Evolutionary conservation across 768 basidiomycete genomes (phyloP), one percentile per base, ranked within the genome.

Genomic region (Megacollybia marginata): DNA sequence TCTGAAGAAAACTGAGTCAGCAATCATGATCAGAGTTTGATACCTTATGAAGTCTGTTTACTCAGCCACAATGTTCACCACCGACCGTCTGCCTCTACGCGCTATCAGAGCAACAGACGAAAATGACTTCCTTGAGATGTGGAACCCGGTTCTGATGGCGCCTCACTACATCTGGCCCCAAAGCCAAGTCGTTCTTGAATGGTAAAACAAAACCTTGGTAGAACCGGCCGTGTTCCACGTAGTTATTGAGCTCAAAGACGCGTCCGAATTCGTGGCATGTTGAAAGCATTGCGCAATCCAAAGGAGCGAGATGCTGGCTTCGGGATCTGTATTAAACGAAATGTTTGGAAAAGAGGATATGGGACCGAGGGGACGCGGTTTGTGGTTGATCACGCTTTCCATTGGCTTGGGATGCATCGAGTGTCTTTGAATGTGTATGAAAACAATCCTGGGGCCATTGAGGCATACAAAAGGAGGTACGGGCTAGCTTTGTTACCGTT

Each of bases 401-500:
- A 52, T 33, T 49, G 53, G 28, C 44, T 65, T 38, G 61, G 55
- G 13, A 18, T 66, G 32, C 64, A 67, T 52, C 56, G 67, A n/a
- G 52, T 69, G 2, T 62, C 60, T 7, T 49, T 68, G 44, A 13
- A 10, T 13, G 58, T 65, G 1, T 47, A 52, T 20, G 58, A 55
- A 38, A 52, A 50, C 4, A 61, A 63, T 23, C 28, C 33, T 1
- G 38, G 48, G 0, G 62, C 62, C 6, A 53, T 62, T 3, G 56
- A 51, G 42, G 9, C 63, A 23, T 69, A 65, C 49, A 58, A 55
- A 45, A 65, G 62, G 38, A 44, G 65, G 69, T 65, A 52, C 52
- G 68, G 23, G 23, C 23, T 52, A 18, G 36, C 23, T 28, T 6
- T 49, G 18, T 34, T 33, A 32, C 31, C 15, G 32, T 12, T 1